Evolutionary conservation across 2,329 filamentous ascomycete species (phyloP).

Genomic region (Trichophyton mentagrophytes): DNA sequence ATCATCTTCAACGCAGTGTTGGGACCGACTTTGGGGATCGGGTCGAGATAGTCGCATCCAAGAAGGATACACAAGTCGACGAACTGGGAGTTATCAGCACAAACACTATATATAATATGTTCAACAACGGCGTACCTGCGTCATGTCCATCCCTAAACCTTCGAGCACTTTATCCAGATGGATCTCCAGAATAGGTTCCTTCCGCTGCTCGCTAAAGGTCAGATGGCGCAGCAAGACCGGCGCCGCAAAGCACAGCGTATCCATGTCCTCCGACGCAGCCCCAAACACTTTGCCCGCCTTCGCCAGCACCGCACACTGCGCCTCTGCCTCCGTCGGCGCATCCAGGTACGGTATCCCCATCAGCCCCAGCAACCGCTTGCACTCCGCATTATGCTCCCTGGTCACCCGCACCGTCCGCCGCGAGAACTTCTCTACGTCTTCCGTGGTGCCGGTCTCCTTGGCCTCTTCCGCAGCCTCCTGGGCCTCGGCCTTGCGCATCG

Average conservation of each 20-base stretch:
- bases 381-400: slow-evolving; percentile 92
- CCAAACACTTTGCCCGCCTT: slow-evolving; percentile 90
- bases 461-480: slow-evolving; percentile 84
- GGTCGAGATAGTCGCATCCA: slow-evolving; percentile 94
- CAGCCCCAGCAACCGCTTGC: slow-evolving; percentile 74
- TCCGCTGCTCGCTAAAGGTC: slow-evolving; percentile 93
- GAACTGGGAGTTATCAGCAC: slow-evolving; percentile 48
- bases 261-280: slow-evolving; percentile 96
- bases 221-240: slow-evolving; percentile 84
- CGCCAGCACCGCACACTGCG: slow-evolving; percentile 84
- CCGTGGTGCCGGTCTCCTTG: slow-evolving; percentile 89
- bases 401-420: slow-evolving; percentile 85
- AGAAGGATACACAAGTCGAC: slow-evolving; percentile 96
- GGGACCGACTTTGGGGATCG: slow-evolving; percentile 86
- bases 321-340: slow-evolving; percentile 92
- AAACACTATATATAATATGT: background rate
- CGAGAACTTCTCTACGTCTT: slow-evolving; percentile 98
- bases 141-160: slow-evolving; percentile 74
- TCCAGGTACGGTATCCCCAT: slow-evolving; percentile 96
- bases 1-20: slow-evolving; percentile 87
- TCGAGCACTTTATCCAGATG: slow-evolving; percentile 75
- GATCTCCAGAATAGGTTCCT: slow-evolving; percentile 95
- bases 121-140: slow-evolving; percentile 49
- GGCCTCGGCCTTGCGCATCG: slow-evolving; percentile 87
- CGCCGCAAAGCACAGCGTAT: slow-evolving; percentile 88